Base-by-base conservation (phyloP, 1,284 basidiomycete species). In the Trichosporon ovoides region DNA sequence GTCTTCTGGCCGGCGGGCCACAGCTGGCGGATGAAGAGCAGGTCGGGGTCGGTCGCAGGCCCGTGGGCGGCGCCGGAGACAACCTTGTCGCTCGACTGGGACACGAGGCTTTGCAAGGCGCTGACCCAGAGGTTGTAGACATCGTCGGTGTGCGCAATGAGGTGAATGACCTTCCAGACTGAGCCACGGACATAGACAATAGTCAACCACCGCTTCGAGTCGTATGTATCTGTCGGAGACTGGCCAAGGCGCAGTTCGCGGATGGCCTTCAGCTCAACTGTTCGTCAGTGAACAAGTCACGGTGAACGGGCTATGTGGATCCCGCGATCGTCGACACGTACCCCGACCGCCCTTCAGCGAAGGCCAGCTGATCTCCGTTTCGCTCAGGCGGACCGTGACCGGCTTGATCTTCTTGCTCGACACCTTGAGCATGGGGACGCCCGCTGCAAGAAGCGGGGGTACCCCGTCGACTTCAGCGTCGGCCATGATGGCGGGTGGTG, bases 111-210 rank as follows among this genome's bases (percentile, higher is more conserved):
- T 24, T 75, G 72, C 5, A 83, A 74, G 14, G 81, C 79, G 10
- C 66, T 61, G 22, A 78, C 70, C 81, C 81, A 83, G 7, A 80
- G 65, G 5, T 80, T 77, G 69, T 89, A 87, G 0, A 86, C 81
- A 22, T 89, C 85, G 52, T 80, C 77, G 0, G 87, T 86, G 1
- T 85, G 80, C 0, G 92, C 89, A 60, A 98, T 84, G 58, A 97
- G 82, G 70, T 98, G 92, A 13, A 96, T 82, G 0, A 90, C 88
- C 80, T 97, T 98, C 84, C 94, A 97, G 49, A 84, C 83, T 80
- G 78, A 90, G 53, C 65, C 59, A 11, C 74, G 68, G n/a, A 76
- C 72, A 58, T 81, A 80, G 56, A 81, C 79, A 58, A 81, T 72
- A 1, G 79, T 78, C 51, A 81, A 76, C 79, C 80, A 81, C 7